Evolutionary conservation across 2,329 filamentous ascomycete genomes (phyloP).

Genomic region (Apiospora phragmitis): DNA sequence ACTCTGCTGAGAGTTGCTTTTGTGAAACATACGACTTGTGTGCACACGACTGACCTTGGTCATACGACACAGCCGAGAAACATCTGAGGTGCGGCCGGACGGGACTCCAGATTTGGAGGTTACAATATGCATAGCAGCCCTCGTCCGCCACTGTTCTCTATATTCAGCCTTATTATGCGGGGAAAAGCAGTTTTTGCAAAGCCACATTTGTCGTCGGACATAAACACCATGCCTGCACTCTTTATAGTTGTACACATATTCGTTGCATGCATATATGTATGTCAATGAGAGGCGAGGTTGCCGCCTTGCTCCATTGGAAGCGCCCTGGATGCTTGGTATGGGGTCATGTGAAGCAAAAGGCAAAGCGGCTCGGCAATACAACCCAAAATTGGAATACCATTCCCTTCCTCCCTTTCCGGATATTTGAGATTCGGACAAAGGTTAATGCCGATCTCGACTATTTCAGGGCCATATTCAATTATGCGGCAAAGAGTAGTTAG

Average conservation of each 20-base stretch:
- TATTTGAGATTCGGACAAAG: background rate
- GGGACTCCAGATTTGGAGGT: background rate
- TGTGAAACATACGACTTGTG: background rate
- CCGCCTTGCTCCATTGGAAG: background rate
- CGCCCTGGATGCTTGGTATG: background rate
- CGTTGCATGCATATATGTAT: background rate
- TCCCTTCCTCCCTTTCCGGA: background rate
- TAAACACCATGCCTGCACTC: background rate
- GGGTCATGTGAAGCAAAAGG: background rate
- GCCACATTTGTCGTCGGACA: background rate
- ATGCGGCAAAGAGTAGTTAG: background rate
- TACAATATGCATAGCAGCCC: background rate
- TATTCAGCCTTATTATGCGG: slow-evolving; percentile 5
- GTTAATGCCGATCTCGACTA: background rate
- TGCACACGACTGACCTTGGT: background rate
- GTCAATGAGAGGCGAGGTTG: background rate
- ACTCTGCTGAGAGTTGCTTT: background rate
- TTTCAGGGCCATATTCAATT: background rate
- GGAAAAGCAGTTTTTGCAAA: background rate
- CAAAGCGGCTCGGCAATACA: background rate
- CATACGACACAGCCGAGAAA: background rate
- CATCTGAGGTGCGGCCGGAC: background rate
- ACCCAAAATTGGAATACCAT: background rate
- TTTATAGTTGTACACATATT: background rate
- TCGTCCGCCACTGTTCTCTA: background rate